Conservation (phyloP, 1,284 basidiomycete species). For the Mrakiaceae sp. region DNA sequence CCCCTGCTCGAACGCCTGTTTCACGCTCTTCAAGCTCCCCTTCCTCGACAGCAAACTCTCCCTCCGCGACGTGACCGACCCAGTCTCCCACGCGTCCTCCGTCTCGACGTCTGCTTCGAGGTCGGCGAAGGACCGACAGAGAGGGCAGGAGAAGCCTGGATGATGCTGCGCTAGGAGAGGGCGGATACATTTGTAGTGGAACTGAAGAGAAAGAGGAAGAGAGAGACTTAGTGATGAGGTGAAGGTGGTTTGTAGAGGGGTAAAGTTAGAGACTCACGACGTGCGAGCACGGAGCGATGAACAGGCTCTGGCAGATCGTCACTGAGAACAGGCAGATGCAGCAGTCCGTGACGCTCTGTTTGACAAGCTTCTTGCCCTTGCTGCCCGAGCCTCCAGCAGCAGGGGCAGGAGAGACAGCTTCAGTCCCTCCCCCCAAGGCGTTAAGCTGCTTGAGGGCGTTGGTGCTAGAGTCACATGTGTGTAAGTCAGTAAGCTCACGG, state of each 20-base stretch:
- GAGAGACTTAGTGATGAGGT: not conserved
- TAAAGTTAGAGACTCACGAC: slow-evolving; percentile 34
- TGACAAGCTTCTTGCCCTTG: slow-evolving; percentile 16
- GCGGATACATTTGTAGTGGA: slow-evolving; percentile 97
- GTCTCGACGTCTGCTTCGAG: slow-evolving; percentile 93
- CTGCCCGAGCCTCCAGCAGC: slow-evolving; percentile 7
- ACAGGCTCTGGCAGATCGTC: slow-evolving; percentile 87
- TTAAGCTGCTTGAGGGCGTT: slow-evolving; percentile 71
- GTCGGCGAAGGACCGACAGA: slow-evolving; percentile 86
- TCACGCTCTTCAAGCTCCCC: slow-evolving; percentile 13
- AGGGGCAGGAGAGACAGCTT: not conserved
- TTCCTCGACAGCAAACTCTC: not conserved
- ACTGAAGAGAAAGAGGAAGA: slow-evolving; percentile 30
- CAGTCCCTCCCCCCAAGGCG: slow-evolving; percentile 43
- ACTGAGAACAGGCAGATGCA: slow-evolving; percentile 93
- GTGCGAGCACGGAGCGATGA: slow-evolving; percentile 96
- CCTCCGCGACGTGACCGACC: slow-evolving; percentile 4
- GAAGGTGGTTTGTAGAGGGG: not conserved
- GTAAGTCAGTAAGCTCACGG: not conserved
- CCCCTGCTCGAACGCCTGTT: slow-evolving; percentile 11
- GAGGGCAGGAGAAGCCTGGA: slow-evolving; percentile 87
- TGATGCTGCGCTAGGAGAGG: slow-evolving; percentile 77
- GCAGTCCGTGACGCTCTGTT: slow-evolving; percentile 58
- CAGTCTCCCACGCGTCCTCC: slow-evolving; percentile 38
- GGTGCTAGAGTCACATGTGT: slow-evolving; percentile 39